Base-by-base conservation (phyloP, 768 basidiomycete species). In the Boletus pseudopeckii region DNA sequence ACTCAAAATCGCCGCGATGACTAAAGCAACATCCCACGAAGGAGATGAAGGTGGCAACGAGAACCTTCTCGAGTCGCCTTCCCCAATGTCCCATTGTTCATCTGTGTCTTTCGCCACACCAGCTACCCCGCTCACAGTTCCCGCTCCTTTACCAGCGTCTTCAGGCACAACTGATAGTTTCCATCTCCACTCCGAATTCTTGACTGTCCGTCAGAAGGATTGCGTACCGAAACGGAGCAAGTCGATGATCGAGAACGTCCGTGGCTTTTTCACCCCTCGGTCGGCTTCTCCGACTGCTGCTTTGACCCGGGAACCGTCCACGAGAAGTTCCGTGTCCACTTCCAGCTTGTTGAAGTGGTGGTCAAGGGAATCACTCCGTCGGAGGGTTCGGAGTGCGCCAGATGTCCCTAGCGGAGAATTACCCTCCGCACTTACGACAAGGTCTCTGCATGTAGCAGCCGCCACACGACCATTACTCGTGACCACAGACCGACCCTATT, bases 181-280 rank as follows among this genome's bases (percentile, higher is more conserved):
- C 46, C 58, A 56, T 34, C 63, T 49, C 36, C 73, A 42, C 52
- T 64, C 62, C 49, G 74, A 69, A 53, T 66, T 61, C 45, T 63
- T 57, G 68, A 53, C 52, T 39, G 56, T 53, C 26, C 59, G 45
- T 45, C 64, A 47, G 40, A 61, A 59, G n/a, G 59, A 58, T 43
- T 69, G 51, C 45, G 60, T 57, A 24, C 77, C 77, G 11, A 77
- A 76, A 56, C 73, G 77, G 39, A 70, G 75, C 46, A 73, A 78
- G 26, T 84, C 82, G 14, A 76, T 88, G 68, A 79, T 83, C 44
- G 81, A 78, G 57, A 85, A 82, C 59, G 80, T 88, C 52, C 80
- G 76, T 59, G 81, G 75, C 18, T 73, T 88, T 48, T 86, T 88
- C 60, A 69, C 74, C 26, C 72, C 80, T 47, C 79, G 77, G 1